Evolutionary conservation across 2,329 filamentous ascomycete species (phyloP), one percentile per base, ranked within the genome.

Genomic region (Arthroderma uncinatum): DNA sequence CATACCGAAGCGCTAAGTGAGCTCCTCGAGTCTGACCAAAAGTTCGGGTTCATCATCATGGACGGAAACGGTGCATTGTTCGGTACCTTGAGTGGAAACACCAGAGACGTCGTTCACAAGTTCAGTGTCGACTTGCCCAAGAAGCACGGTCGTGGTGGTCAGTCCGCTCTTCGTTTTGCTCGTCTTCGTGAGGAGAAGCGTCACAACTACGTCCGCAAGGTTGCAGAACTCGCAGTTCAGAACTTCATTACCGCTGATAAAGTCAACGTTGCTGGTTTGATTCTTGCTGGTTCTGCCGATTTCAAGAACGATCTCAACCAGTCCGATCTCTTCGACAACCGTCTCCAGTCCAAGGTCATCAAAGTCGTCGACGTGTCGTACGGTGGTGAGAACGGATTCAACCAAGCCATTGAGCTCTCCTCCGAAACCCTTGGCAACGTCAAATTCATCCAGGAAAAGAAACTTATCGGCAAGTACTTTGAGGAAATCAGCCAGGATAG

Each of bases 361-460:
- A 98, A 98, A 78, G 88, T 98, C 47, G 94, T 98, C 36, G 93
- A 98, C 72, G 94, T 98, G 47, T 97, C 92, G 12, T 98, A 98
- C 68, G 93, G 93, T 73, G 93, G 93, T 65, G 94, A 98, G 78
- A 97, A 97, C 79, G 93, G 93, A 50, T 98, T 98, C 82, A 98
- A 98, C 79, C 94, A 98, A 78, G 93, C 93, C 60, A 98, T 98
- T 63, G 93, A 98, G 71, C 76, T 98, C 67, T 86, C 93, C 25
- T 83, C 90, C 6, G 94, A 98, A 79, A 98, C 93, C 6, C 82
- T 98, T 52, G 88, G 91, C 75, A 98, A 97, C 71, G 93, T 98
- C 82, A 98, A 98, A 78, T 98, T 98, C 74, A 96, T 98, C 72
- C 93, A 98, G 76, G 93, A 98, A 82, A 98, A 98, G 86, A 98